Evolutionary conservation across 257 asterid genomes (phyloP).

Genomic region (Jaltomata sinuosa): DNA sequence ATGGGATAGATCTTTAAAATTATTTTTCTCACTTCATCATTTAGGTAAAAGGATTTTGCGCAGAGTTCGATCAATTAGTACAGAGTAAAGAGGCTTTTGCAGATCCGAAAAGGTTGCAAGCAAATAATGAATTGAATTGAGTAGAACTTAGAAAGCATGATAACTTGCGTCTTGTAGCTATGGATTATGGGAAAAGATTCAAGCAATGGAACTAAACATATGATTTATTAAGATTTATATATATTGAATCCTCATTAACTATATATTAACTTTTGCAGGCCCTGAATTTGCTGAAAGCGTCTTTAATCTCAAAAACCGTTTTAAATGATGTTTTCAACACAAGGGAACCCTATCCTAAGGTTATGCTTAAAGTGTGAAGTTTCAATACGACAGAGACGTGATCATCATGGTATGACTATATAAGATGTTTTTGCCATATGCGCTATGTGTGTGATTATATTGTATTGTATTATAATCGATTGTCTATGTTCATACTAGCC

Average conservation of each 20-base stretch:
- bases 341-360: background rate
- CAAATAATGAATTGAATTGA: background rate
- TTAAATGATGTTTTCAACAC: conserved; percentile 2
- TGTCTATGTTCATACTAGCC: background rate
- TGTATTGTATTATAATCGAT: background rate
- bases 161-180: background rate
- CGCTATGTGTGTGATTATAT: background rate
- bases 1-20: too few species aligned
- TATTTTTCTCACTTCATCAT: too few species aligned
- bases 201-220: background rate
- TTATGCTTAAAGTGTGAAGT: background rate
- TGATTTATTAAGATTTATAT: background rate
- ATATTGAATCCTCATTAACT: background rate
- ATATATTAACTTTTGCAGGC: conserved; percentile 4
- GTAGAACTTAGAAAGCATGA: background rate
- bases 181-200: background rate
- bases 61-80: background rate
- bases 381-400: background rate
- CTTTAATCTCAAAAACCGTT: conserved; percentile 1
- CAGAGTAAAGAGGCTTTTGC: background rate
- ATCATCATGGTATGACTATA: background rate
- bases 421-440: background rate
- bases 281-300: conserved; percentile 2
- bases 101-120: background rate
- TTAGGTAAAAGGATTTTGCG: background rate